These are phyloP conservation scores for Gossypium aridum DNA, from an alignment of 441 rosid species.

Conservation along the genomic window DNA sequence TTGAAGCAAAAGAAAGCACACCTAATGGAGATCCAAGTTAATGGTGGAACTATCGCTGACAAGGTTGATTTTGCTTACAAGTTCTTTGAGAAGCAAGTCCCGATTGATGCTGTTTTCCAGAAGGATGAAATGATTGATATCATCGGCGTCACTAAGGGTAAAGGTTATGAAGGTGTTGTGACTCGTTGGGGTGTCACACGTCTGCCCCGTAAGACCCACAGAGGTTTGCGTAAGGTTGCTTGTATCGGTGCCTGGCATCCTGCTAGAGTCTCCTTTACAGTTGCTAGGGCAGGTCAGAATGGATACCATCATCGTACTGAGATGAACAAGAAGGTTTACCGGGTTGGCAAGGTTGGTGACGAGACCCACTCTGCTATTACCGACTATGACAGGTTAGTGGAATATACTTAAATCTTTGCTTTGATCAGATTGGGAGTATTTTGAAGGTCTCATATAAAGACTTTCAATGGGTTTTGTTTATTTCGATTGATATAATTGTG, in stretches of 20 bases:
- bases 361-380: slow-evolving; percentile 70
- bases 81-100: slow-evolving; percentile 87
- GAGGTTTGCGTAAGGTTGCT: slow-evolving; percentile 94
- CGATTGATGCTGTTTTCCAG: slow-evolving; percentile 78
- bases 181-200: slow-evolving; percentile 99
- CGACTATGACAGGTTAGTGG: slow-evolving; percentile 71
- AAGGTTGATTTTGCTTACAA: slow-evolving; percentile 79
- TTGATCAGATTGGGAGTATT: slow-evolving; percentile 1
- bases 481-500: neutral
- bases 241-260: slow-evolving; percentile 99
- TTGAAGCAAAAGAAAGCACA: slow-evolving; percentile 93
- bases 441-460: slow-evolving; percentile 17
- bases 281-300: slow-evolving; percentile 93
- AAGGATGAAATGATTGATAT: slow-evolving; percentile 93
- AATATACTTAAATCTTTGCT: slow-evolving; percentile 32
- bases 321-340: slow-evolving; percentile 86
- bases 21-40: slow-evolving; percentile 86
- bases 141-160: slow-evolving; percentile 95
- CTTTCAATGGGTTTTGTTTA: neutral
- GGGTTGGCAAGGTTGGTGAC: slow-evolving; percentile 63
- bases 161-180: slow-evolving; percentile 91
- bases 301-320: slow-evolving; percentile 95
- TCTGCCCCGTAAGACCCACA: slow-evolving; percentile 90
- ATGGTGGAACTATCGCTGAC: slow-evolving; percentile 75
- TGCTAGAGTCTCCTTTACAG: slow-evolving; percentile 88